Evolutionary conservation across 2,329 filamentous ascomycete genomes (phyloP).

Genomic region (Colletotrichum limetticola): DNA sequence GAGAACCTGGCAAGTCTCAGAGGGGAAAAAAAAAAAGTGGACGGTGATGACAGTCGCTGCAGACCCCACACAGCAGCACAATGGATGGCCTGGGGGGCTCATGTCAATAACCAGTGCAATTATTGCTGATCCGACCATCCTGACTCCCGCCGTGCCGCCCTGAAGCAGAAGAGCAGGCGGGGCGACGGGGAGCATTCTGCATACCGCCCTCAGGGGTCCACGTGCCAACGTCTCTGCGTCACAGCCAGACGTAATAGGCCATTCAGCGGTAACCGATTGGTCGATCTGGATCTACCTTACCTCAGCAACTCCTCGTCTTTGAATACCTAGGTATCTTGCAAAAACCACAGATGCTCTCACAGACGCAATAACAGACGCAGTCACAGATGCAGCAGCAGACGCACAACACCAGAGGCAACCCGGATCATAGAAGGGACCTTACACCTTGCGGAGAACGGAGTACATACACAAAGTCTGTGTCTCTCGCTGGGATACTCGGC

Average conservation of each 20-base stretch:
- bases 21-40: neutral
- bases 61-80: neutral
- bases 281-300: neutral
- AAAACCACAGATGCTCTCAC: neutral
- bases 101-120: neutral
- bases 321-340: no score
- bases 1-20: neutral
- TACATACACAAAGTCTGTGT: neutral
- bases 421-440: no score
- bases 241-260: constrained; percentile 18
- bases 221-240: constrained; percentile 18
- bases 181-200: neutral
- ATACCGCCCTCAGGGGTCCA: neutral
- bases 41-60: constrained; percentile 26
- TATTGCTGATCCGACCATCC: neutral
- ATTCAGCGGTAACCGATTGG: constrained; percentile 11
- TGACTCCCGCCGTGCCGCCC: neutral
- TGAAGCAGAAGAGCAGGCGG: neutral
- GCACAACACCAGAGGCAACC: neutral
- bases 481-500: neutral
- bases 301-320: no score
- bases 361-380: neutral
- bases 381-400: no score
- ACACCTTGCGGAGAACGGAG: no score
- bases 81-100: no score